Percentiles rank a stretch among this genome's conserved stretches.
Evolutionary conservation across 768 basidiomycete genomes (phyloP).

Genomic region (Dentipellis sp.): DNA sequence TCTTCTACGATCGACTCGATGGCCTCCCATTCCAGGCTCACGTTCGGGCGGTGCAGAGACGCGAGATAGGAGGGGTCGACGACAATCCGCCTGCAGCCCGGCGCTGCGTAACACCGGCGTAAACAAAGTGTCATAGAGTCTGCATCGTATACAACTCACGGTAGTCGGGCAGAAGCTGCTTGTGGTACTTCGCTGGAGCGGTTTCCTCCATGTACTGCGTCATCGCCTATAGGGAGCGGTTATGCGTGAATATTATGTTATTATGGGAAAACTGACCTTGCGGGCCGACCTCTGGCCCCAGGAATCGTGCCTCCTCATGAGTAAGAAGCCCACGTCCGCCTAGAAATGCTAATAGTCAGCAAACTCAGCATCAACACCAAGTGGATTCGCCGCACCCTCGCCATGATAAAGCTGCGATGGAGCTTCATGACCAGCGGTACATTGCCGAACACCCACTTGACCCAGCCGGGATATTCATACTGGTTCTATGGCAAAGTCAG

Average conservation of each 20-base stretch:
- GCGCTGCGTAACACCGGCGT: slow-evolving; percentile 23
- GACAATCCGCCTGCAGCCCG: slow-evolving; percentile 58
- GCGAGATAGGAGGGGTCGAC: slow-evolving; percentile 50
- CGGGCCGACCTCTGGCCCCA: background rate
- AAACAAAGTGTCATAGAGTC: background rate
- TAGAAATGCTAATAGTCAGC: background rate
- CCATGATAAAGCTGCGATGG: slow-evolving; percentile 41
- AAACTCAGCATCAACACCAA: background rate
- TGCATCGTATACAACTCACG: slow-evolving; percentile 24
- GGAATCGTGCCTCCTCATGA: slow-evolving; percentile 1
- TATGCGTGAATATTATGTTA: background rate
- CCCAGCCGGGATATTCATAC: slow-evolving; percentile 31
- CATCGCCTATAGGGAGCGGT: slow-evolving; percentile 25
- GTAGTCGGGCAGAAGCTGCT: slow-evolving; percentile 39
- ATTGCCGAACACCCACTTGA: slow-evolving; percentile 46
- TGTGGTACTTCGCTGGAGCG: slow-evolving; percentile 27
- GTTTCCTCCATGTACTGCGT: slow-evolving; percentile 35
- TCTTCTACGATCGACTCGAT: slow-evolving; percentile 41
- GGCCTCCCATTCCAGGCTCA: slow-evolving; percentile 37
- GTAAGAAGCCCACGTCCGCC: background rate
- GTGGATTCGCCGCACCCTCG: slow-evolving; percentile 25
- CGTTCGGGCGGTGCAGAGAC: slow-evolving; percentile 43
- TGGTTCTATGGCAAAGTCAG: slow-evolving; percentile 22
- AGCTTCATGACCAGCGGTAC: slow-evolving; percentile 39
- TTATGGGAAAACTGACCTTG: background rate